phyloP scores from a whole-genome alignment of 202 grass and related monocot genomes.

The Cymbopogon flexuosus region DNA sequence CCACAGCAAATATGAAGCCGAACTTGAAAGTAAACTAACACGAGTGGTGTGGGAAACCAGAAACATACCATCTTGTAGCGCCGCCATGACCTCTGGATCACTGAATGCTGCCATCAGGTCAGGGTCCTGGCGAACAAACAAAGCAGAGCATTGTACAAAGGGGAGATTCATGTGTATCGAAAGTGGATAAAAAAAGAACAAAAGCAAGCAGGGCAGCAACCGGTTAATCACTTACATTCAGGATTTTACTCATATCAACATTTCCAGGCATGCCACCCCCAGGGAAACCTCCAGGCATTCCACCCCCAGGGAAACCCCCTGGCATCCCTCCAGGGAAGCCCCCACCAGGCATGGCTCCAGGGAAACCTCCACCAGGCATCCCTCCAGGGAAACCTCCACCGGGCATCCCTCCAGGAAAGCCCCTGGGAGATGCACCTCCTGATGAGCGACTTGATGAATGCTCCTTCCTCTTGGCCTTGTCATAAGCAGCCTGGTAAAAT shows the following conservation, averaged over 20 bases:
- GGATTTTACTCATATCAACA: conserved; percentile 82
- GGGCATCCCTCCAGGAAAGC: conserved; percentile 45
- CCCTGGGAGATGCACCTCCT: conserved; percentile 36
- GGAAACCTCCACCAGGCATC: conserved; percentile 27
- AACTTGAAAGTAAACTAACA: background rate
- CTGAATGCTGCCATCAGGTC: conserved; percentile 75
- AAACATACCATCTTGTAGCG: conserved; percentile 78
- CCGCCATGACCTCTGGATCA: conserved; percentile 88
- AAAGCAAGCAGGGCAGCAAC: background rate
- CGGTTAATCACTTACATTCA: conserved; percentile 57
- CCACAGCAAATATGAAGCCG: background rate
- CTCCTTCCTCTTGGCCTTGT: conserved; percentile 79
- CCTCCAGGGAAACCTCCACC: conserved; percentile 38
- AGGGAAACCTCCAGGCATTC: conserved; percentile 50
- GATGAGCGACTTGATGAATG: conserved; percentile 66
- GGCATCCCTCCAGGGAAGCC: conserved; percentile 48
- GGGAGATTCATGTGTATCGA: background rate
- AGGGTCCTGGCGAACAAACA: conserved; percentile 64
- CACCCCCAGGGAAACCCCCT: conserved; percentile 41
- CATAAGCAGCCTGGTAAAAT: conserved; percentile 72
- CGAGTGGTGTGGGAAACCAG: background rate
- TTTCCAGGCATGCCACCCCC: conserved; percentile 60
- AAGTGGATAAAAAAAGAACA: background rate
- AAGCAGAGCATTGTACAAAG: conserved; percentile 9
- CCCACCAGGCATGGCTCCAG: background rate